These are phyloP conservation scores for Malus orientalis DNA, from an alignment of 306 rosid genomes.

Conservation along the genomic window DNA sequence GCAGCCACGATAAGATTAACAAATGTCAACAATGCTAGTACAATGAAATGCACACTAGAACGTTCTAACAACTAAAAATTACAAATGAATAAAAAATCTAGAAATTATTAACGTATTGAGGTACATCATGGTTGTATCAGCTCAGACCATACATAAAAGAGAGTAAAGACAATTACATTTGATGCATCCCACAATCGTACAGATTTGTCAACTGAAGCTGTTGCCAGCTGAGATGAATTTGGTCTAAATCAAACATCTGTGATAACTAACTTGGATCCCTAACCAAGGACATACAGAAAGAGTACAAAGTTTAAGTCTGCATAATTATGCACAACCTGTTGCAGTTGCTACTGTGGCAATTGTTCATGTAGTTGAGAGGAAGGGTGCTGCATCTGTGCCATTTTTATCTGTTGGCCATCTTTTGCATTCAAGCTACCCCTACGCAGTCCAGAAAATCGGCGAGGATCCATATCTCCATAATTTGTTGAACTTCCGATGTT, in stretches of 20 bases:
- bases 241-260: conserved; percentile 90
- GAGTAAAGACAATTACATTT: conserved; percentile 36
- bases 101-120: no score
- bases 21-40: neutral
- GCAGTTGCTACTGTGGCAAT: conserved; percentile 68
- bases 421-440: conserved; percentile 59
- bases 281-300: neutral
- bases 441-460: conserved; percentile 38
- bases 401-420: conserved; percentile 78
- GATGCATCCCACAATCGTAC: conserved; percentile 93
- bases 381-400: conserved; percentile 68
- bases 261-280: conserved; percentile 28
- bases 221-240: conserved; percentile 82
- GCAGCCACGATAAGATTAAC: conserved; percentile 47
- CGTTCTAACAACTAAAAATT: neutral
- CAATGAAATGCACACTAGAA: neutral
- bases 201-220: conserved; percentile 83
- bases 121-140: no score
- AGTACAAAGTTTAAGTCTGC: neutral
- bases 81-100: neutral
- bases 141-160: neutral
- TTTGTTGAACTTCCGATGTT: conserved; percentile 19
- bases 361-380: conserved; percentile 78
- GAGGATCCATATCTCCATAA: conserved; percentile 77
- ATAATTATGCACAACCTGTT: conserved; percentile 46